phyloP scores from a whole-genome alignment of 257 asterid genomes.

The Pogostemon cablin region DNA sequence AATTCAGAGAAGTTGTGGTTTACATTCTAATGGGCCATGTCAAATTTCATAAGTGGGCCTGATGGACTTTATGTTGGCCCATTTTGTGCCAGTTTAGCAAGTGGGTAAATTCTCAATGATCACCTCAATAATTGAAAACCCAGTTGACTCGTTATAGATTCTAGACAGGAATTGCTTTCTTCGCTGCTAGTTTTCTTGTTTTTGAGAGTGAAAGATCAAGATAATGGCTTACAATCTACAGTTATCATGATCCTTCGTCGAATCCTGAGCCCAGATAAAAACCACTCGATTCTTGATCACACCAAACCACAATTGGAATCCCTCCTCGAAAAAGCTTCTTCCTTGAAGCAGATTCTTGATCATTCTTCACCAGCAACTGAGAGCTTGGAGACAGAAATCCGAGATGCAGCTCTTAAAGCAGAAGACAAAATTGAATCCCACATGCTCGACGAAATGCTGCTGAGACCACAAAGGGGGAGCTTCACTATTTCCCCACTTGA shows the following conservation, averaged over 20 bases:
- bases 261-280: conserved; percentile 25
- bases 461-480: not conserved
- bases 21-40: too few species aligned
- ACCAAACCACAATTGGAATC: conserved; percentile 21
- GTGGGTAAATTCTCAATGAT: too few species aligned
- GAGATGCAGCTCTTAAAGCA: conserved; percentile 22
- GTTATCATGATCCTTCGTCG: conserved; percentile 20
- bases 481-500: not conserved
- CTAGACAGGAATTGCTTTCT: not conserved
- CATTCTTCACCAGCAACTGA: not conserved
- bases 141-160: not conserved
- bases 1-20: too few species aligned
- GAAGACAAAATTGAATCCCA: conserved; percentile 20
- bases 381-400: conserved; percentile 20
- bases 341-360: conserved; percentile 21
- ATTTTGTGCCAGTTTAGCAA: too few species aligned
- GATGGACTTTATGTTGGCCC: too few species aligned
- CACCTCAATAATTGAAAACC: too few species aligned
- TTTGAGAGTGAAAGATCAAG: conserved; percentile 1
- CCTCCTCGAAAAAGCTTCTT: conserved; percentile 29
- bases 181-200: conserved; percentile 1
- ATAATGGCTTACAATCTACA: conserved; percentile 35
- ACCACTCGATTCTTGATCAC: conserved; percentile 24
- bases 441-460: conserved; percentile 13
- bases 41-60: too few species aligned